Percentiles rank a stretch among this genome's conserved stretches.
Conservation (phyloP, 1,139 yeast species). For the Debaryomyces udenii region DNA sequence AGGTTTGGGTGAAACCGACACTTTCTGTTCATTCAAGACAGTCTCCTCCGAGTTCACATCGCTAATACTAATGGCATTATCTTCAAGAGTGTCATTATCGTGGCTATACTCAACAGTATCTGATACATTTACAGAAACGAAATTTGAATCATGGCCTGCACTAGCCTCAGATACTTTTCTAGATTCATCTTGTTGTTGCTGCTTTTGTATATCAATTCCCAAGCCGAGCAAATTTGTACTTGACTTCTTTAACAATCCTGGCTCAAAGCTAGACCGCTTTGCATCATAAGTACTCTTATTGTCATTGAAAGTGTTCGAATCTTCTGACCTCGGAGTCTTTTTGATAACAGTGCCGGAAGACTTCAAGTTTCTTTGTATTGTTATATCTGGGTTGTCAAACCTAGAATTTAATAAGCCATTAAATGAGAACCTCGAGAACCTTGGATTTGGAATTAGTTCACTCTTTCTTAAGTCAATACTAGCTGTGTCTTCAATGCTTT, state of each 20-base stretch:
- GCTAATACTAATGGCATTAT: slow-evolving; percentile 19
- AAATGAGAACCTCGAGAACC: slow-evolving; percentile 48
- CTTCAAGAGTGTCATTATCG: slow-evolving; percentile 19
- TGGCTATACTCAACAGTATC: slow-evolving; percentile 25
- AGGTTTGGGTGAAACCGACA: not conserved
- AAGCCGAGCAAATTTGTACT: slow-evolving; percentile 35
- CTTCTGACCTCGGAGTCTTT: slow-evolving; percentile 13
- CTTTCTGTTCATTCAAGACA: slow-evolving; percentile 22
- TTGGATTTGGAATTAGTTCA: slow-evolving; percentile 46
- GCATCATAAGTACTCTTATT: slow-evolving; percentile 5
- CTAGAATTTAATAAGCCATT: slow-evolving; percentile 36
- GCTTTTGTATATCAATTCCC: slow-evolving; percentile 27
- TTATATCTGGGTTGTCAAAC: slow-evolving; percentile 33
- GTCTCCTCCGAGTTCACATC: slow-evolving; percentile 29
- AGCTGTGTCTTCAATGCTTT: slow-evolving; percentile 2
- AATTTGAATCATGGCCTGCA: slow-evolving; percentile 14
- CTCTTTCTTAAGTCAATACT: slow-evolving; percentile 6
- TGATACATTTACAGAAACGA: slow-evolving; percentile 28
- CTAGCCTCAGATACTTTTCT: slow-evolving; percentile 12
- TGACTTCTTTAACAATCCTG: slow-evolving; percentile 27
- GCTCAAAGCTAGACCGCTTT: slow-evolving; percentile 12
- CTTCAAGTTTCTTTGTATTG: slow-evolving; percentile 30
- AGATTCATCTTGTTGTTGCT: slow-evolving; percentile 6
- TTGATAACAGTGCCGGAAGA: slow-evolving; percentile 38
- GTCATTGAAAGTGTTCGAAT: not conserved